Evolutionary conservation across 2,329 filamentous ascomycete species (phyloP).

Genomic region (Trichoderma sp.): DNA sequence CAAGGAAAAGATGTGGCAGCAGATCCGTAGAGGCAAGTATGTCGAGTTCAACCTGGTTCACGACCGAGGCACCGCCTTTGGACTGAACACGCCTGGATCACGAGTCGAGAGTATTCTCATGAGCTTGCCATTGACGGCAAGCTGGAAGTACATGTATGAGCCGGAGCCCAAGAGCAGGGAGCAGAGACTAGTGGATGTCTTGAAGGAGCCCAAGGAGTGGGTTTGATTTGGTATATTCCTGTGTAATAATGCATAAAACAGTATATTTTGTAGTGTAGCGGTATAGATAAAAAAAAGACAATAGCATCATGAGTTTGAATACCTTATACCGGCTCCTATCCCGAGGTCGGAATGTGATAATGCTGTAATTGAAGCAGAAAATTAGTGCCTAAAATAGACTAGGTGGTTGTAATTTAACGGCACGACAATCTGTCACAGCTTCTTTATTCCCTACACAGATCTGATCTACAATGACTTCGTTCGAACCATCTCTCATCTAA

Average conservation of each 20-base stretch:
- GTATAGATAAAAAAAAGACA: constrained; percentile 5
- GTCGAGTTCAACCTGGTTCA: constrained; percentile 99
- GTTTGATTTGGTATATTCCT: constrained; percentile 41
- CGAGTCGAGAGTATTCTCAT: constrained; percentile 96
- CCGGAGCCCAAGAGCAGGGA: constrained; percentile 73
- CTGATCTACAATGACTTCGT: background rate
- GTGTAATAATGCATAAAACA: background rate
- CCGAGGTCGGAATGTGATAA: background rate
- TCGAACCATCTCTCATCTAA: background rate
- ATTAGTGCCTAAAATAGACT: background rate
- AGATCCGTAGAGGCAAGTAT: constrained; percentile 88
- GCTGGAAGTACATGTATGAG: constrained; percentile 95
- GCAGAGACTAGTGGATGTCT: constrained; percentile 72
- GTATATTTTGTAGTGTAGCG: constrained; percentile 4
- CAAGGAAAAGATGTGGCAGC: constrained; percentile 93
- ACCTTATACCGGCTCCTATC: background rate
- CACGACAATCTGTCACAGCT: background rate
- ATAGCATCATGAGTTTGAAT: background rate
- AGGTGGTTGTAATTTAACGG: background rate
- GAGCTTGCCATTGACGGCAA: constrained; percentile 88
- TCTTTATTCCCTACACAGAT: background rate
- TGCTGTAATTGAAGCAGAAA: too few relatives aligned
- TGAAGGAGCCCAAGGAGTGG: constrained; percentile 65
- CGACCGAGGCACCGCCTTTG: constrained; percentile 91
- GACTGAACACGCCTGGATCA: constrained; percentile 85